Evolutionary conservation across 2,329 filamentous ascomycete species (phyloP).

Genomic region (Fusarium devonianum): DNA sequence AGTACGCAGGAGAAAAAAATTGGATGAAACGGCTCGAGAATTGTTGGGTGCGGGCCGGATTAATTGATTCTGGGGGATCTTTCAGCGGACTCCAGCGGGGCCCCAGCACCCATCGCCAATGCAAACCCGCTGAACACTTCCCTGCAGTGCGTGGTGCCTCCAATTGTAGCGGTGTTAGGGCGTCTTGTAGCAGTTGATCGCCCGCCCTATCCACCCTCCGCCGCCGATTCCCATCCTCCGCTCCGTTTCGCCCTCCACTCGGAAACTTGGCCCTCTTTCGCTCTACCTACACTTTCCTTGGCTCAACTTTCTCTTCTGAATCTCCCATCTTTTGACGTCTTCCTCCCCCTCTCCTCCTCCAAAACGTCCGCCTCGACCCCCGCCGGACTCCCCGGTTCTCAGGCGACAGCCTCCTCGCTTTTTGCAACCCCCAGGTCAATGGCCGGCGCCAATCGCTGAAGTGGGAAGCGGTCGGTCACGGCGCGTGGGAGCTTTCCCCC

Average conservation of each 20-base stretch:
- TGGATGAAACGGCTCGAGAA: conserved; percentile 1
- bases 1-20: conserved; percentile 3
- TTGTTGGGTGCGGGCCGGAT: conserved; percentile 4
- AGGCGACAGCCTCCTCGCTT: conserved; percentile 25
- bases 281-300: conserved; percentile 13
- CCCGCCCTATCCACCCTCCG: conserved; percentile 17
- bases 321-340: conserved; percentile 1
- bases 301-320: conserved; percentile 7
- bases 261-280: conserved; percentile 36
- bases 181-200: conserved; percentile 8
- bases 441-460: conserved; percentile 65
- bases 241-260: conserved; percentile 32
- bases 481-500: conserved; percentile 67
- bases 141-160: conserved; percentile 9
- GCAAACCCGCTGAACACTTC: conserved; percentile 21
- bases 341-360: conserved; percentile 13
- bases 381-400: conserved; percentile 15
- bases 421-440: conserved; percentile 54
- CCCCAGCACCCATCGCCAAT: conserved; percentile 22
- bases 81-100: conserved; percentile 12
- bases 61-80: conserved; percentile 1
- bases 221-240: conserved; percentile 27
- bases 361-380: conserved; percentile 12
- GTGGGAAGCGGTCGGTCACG: conserved; percentile 61
- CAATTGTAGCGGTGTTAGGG: conserved; percentile 3